Evolutionary conservation across 208 protist genomes (phyloP).

Genomic region (Leishmania martiniquensis): DNA sequence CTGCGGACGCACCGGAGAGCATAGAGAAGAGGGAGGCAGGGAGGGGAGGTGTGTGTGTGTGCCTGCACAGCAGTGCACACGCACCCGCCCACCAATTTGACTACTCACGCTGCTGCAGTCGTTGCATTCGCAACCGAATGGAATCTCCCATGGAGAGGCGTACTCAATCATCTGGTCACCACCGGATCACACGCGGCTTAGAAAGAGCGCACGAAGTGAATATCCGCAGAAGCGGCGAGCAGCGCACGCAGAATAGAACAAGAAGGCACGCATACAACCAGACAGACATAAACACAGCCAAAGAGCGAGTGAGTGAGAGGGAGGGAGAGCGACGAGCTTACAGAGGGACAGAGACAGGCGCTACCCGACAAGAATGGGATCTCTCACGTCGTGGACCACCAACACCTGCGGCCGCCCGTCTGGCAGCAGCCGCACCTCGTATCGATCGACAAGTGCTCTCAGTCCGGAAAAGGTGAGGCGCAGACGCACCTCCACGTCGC

Average conservation of each 20-base stretch:
- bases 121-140: no score
- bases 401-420: conserved; percentile 64
- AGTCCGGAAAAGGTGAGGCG: conserved; percentile 62
- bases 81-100: background rate
- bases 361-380: conserved; percentile 47
- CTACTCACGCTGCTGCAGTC: background rate
- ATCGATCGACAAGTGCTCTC: conserved; percentile 58
- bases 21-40: background rate
- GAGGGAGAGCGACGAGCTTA: background rate
- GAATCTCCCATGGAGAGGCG: no score
- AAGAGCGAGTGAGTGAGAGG: no score
- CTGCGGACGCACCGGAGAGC: background rate
- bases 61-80: background rate
- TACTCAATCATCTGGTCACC: background rate
- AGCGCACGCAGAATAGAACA: background rate
- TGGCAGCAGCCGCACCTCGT: conserved; percentile 58
- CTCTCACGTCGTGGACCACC: conserved; percentile 63
- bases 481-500: conserved; percentile 68
- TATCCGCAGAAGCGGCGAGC: background rate
- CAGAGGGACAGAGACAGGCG: background rate
- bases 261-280: background rate
- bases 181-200: background rate
- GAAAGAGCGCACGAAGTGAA: background rate
- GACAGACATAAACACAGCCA: background rate
- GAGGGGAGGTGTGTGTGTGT: no score